Conservation (phyloP, 495 filamentous ascomycete genomes). For the Rostrohypoxylon terebratum region DNA sequence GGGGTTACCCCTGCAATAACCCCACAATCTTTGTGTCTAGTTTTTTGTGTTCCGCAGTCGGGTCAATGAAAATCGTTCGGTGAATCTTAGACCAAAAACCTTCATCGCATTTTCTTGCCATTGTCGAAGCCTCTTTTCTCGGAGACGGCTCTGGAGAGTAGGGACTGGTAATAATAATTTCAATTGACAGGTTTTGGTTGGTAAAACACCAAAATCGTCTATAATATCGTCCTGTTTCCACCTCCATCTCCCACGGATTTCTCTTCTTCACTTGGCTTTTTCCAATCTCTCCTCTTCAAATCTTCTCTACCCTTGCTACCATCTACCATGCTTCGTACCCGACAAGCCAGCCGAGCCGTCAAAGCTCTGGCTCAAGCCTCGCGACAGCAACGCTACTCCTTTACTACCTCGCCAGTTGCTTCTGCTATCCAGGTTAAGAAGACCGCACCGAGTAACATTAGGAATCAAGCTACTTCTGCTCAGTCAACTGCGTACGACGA, state of each 20-base stretch:
- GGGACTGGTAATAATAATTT: constrained; percentile 23
- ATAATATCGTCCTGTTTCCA: not conserved
- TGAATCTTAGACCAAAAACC: constrained; percentile 35
- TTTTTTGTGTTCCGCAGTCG: constrained; percentile 47
- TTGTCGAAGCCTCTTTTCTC: constrained; percentile 25
- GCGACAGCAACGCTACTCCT: constrained; percentile 43
- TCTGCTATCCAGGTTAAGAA: constrained; percentile 47
- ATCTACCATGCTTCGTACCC: constrained; percentile 59
- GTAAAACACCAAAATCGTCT: not conserved
- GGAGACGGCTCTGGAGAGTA: constrained; percentile 27
- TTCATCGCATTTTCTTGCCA: constrained; percentile 38
- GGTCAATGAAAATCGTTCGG: constrained; percentile 26
- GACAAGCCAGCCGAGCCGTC: constrained; percentile 57
- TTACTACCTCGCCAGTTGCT: constrained; percentile 40
- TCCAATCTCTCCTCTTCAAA: constrained; percentile 9
- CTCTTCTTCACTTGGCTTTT: not conserved
- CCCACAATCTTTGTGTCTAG: constrained; percentile 50
- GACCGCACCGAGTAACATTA: constrained; percentile 47
- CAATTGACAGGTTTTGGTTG: constrained; percentile 14
- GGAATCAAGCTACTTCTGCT: constrained; percentile 56
- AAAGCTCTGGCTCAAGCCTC: constrained; percentile 56
- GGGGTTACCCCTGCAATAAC: constrained; percentile 40
- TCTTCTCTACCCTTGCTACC: constrained; percentile 24
- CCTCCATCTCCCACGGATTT: constrained; percentile 23
- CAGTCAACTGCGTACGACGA: constrained; percentile 43